Base-by-base conservation (phyloP, 805 yeast genomes). In the Torulaspora franciscae region DNA sequence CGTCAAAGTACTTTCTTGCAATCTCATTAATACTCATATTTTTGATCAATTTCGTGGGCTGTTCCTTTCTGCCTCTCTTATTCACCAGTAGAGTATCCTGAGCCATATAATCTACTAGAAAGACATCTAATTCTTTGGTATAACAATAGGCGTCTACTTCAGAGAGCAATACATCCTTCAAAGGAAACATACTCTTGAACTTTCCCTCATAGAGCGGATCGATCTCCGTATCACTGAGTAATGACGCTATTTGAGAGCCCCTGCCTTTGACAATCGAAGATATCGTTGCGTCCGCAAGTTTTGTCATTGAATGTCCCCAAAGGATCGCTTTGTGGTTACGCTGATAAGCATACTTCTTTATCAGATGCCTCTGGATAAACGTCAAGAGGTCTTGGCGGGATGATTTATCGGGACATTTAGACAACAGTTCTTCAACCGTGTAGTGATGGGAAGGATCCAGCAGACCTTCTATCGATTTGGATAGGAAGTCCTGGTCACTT, bases 251-350 rank as follows among this genome's bases (percentile, higher is more conserved):
- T 27, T 73, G 73, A 1, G 83, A 72, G 0, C 96, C 98, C 49
- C 96, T 74, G 9, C 98, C 98, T 56, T 82, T 85, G 4, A 88
- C 89, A 0, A 95, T 83, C 43, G 85, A 65, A 0, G 95, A 73
- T 27, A 91, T 70, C n/a, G 85, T 79, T 49, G 81, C 80, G 55
- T 83, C 87, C 1, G 97, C 95, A 19, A 90, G 61, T 33, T 81
- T 73, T 1, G 95, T 85, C 95, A 87, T 85, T 23, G 85, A 80
- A 57, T 82, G 85, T 1, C 91, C 87, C 68, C 79, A 78, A 7
- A 88, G 40, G 3, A 87, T 67, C 4, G 85, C 73, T n/a, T 73
- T 68, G 54, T 80, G 75, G 0, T 63, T 57, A 11, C 69, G 64
- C 9, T 66, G 62, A 5, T 55, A 52, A 0, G 89, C 86, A 9